Percentiles rank a stretch among this genome's conserved stretches.
These are phyloP conservation scores for Gossypium davidsonii DNA, from an alignment of 441 rosid genomes.

Conservation along the genomic window DNA sequence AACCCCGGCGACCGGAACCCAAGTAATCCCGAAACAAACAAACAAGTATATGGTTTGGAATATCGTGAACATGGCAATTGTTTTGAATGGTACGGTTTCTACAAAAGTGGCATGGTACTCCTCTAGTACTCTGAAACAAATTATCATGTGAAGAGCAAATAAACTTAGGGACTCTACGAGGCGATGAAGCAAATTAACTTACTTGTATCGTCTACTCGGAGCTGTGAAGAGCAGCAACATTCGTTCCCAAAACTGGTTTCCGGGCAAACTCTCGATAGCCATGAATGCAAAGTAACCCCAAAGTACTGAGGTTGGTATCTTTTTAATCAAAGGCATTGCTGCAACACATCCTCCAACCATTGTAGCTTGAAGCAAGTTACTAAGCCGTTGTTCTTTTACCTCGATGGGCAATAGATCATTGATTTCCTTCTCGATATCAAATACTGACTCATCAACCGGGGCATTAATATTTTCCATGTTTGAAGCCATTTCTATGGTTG, in stretches of 20 bases:
- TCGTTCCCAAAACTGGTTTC: slow-evolving; percentile 69
- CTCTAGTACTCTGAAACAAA: slow-evolving; percentile 47
- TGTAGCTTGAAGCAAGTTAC: slow-evolving; percentile 59
- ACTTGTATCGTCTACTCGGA: slow-evolving; percentile 71
- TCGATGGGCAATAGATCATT: slow-evolving; percentile 53
- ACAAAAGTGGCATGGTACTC: slow-evolving; percentile 53
- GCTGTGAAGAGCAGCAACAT: slow-evolving; percentile 53
- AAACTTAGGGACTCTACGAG: neutral
- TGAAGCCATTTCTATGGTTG: slow-evolving; percentile 43
- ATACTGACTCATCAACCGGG: slow-evolving; percentile 38
- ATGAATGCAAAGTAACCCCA: slow-evolving; percentile 69
- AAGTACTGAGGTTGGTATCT: slow-evolving; percentile 58
- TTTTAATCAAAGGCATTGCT: slow-evolving; percentile 58
- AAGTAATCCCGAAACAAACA: slow-evolving; percentile 57
- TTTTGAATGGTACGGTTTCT: slow-evolving; percentile 64
- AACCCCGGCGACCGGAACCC: slow-evolving; percentile 65
- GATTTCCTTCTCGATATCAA: slow-evolving; percentile 56
- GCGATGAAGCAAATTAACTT: slow-evolving; percentile 12
- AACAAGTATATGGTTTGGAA: slow-evolving; percentile 55
- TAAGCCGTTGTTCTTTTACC: slow-evolving; percentile 63
- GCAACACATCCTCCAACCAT: slow-evolving; percentile 62
- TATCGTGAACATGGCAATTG: slow-evolving; percentile 43
- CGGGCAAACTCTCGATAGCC: slow-evolving; percentile 69
- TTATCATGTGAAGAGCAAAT: neutral
- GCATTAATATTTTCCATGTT: slow-evolving; percentile 34